Percentiles rank a stretch among this genome's conserved stretches.
These are phyloP conservation scores for Malania oleifera DNA, from an alignment of 164 flowering plant genomes.

Conservation along the genomic window DNA sequence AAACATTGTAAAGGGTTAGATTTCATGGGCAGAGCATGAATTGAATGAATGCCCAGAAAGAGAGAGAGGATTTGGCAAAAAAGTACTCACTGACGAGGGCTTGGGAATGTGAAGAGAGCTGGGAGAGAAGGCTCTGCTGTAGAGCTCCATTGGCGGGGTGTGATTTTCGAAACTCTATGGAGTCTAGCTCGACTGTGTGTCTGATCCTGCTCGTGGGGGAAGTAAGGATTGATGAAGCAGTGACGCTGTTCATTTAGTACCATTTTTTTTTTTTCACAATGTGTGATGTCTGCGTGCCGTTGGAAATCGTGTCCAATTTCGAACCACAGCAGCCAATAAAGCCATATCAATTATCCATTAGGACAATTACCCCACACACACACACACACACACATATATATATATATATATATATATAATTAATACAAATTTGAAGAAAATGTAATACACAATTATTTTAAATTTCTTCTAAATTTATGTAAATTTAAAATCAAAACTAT, in stretches of 20 bases:
- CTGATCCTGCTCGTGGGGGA: neutral
- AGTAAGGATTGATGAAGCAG: constrained; percentile 7
- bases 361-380: too few relatives aligned
- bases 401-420: too few relatives aligned
- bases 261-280: neutral
- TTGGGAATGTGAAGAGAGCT: constrained; percentile 28
- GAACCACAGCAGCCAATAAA: constrained; percentile 30
- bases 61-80: neutral
- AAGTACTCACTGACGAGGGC: constrained; percentile 18
- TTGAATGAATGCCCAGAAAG: neutral
- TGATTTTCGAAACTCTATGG: neutral
- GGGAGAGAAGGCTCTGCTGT: constrained; percentile 29
- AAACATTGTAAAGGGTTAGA: neutral
- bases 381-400: too few relatives aligned
- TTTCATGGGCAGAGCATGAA: neutral
- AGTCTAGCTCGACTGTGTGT: neutral
- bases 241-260: neutral
- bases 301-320: constrained; percentile 38
- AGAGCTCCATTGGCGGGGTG: constrained; percentile 29
- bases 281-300: too few relatives aligned
- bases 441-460: too few relatives aligned
- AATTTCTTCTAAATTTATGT: too few relatives aligned
- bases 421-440: too few relatives aligned
- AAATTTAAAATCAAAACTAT: too few relatives aligned
- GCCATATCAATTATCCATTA: constrained; percentile 17